A percentile compares a stretch with the other conserved stretches of the same genome.
Evolutionary conservation across 108 stramenopile species (phyloP).

Genomic region (Stephanodiscus triporus): DNA sequence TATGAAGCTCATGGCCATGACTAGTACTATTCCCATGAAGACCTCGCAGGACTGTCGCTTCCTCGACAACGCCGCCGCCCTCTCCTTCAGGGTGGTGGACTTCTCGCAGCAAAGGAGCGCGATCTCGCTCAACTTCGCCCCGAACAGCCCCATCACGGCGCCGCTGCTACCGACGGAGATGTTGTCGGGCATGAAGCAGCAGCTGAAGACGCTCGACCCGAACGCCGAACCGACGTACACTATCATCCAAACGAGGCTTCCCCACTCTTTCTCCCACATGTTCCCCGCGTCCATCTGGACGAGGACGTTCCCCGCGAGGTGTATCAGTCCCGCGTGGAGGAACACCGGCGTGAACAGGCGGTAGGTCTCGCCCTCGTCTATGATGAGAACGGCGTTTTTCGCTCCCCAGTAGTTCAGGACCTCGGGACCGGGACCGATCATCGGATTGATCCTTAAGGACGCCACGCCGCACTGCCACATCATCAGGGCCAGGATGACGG

Average conservation of each 20-base stretch:
- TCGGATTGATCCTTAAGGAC: constrained; percentile 77
- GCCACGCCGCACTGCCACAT: constrained; percentile 81
- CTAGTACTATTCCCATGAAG: constrained; percentile 57
- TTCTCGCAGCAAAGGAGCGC: constrained; percentile 65
- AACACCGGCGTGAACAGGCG: constrained; percentile 80
- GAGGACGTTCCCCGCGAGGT: constrained; percentile 70
- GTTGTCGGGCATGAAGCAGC: constrained; percentile 71
- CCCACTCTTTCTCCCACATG: constrained; percentile 89
- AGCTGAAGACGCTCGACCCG: constrained; percentile 62
- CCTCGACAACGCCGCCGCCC: constrained; percentile 64
- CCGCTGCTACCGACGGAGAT: constrained; percentile 82
- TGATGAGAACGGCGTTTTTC: constrained; percentile 80
- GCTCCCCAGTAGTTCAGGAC: constrained; percentile 86
- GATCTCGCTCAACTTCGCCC: constrained; percentile 81
- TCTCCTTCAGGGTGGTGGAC: constrained; percentile 51
- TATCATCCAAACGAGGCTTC: constrained; percentile 63
- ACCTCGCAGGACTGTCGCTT: constrained; percentile 72
- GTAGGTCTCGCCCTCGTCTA: constrained; percentile 79
- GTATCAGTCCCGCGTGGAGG: constrained; percentile 84
- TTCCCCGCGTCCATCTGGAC: constrained; percentile 82
- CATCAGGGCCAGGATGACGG: constrained; percentile 61
- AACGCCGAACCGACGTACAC: constrained; percentile 71
- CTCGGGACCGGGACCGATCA: constrained; percentile 87
- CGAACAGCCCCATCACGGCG: constrained; percentile 87
- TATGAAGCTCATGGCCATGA: constrained; percentile 60